These are phyloP conservation scores for Acacia concinna DNA, from an alignment of 331 rosid species.

Conservation along the genomic window DNA sequence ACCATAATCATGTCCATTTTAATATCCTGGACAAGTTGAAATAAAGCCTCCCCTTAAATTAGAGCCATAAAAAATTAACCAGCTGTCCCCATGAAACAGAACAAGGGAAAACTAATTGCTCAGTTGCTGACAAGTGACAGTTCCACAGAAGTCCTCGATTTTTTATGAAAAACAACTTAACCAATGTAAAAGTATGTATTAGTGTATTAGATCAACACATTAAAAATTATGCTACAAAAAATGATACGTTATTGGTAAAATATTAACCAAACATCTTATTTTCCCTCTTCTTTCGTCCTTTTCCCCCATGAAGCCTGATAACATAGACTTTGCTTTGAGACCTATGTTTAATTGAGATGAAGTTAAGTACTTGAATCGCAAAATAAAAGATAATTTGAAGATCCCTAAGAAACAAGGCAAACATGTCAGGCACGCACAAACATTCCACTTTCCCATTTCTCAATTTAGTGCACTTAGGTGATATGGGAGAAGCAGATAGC, in stretches of 20 bases:
- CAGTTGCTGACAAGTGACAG: not conserved
- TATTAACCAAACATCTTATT: slow-evolving; percentile 2
- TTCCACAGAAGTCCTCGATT: not conserved
- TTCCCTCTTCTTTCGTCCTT: not conserved
- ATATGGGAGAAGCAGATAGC: not conserved
- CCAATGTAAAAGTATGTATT: not conserved
- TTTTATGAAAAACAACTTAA: not conserved
- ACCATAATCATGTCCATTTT: not conserved
- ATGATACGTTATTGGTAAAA: not conserved
- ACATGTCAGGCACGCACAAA: slow-evolving; percentile 8
- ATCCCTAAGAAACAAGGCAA: not conserved
- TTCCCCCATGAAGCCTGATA: slow-evolving; percentile 9
- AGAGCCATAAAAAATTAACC: not conserved
- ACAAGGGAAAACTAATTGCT: not conserved
- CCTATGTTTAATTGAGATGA: slow-evolving; percentile 13
- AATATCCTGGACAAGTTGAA: not conserved
- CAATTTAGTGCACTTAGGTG: not conserved
- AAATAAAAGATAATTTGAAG: slow-evolving; percentile 7
- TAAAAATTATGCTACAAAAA: not conserved
- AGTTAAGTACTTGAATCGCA: not conserved
- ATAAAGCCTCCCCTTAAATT: not conserved
- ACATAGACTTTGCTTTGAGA: slow-evolving; percentile 18
- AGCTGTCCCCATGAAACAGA: not conserved
- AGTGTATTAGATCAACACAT: not conserved
- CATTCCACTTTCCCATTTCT: not conserved